Conservation (phyloP, 371 early-diverging fungal species). For the Apophysomyces elegans region DNA sequence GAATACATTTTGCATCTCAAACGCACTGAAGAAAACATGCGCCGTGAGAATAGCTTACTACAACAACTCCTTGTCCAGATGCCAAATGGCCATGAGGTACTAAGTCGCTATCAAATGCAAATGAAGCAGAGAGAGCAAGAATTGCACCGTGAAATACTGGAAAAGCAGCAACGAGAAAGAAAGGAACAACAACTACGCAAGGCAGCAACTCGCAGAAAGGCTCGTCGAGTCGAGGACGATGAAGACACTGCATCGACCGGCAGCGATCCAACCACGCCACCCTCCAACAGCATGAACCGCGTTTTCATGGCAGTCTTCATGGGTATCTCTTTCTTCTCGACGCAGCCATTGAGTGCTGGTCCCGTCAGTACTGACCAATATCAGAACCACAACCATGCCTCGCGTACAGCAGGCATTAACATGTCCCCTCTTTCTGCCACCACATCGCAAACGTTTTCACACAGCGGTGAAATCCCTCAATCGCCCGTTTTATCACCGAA, state of each 20-base stretch:
- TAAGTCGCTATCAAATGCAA: constrained; percentile 38
- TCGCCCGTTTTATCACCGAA: constrained; percentile 2
- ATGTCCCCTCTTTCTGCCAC: constrained; percentile 5
- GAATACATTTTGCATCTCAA: constrained; percentile 86
- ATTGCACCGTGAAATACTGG: constrained; percentile 26
- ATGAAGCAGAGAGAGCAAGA: constrained; percentile 41
- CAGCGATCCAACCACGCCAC: constrained; percentile 35
- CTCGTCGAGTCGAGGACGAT: constrained; percentile 22
- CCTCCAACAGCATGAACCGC: constrained; percentile 29
- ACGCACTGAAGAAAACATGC: constrained; percentile 56
- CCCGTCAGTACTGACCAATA: constrained; percentile 35
- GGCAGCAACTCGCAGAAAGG: constrained; percentile 10
- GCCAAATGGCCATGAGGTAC: constrained; percentile 58
- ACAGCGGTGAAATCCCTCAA: not conserved
- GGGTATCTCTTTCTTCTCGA: constrained; percentile 47
- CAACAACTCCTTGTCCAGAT: constrained; percentile 57
- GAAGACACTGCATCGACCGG: constrained; percentile 38
- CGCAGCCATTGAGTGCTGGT: constrained; percentile 46
- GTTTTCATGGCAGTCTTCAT: constrained; percentile 53
- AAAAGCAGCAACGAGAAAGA: constrained; percentile 30
- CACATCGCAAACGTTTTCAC: not conserved
- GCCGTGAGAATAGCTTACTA: constrained; percentile 57
- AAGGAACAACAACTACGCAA: constrained; percentile 38
- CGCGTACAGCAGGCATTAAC: constrained; percentile 34
- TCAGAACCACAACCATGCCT: constrained; percentile 43